These are phyloP conservation scores for Exophiala oligosperma DNA, from an alignment of 2,329 filamentous ascomycete species.

Conservation along the genomic window DNA sequence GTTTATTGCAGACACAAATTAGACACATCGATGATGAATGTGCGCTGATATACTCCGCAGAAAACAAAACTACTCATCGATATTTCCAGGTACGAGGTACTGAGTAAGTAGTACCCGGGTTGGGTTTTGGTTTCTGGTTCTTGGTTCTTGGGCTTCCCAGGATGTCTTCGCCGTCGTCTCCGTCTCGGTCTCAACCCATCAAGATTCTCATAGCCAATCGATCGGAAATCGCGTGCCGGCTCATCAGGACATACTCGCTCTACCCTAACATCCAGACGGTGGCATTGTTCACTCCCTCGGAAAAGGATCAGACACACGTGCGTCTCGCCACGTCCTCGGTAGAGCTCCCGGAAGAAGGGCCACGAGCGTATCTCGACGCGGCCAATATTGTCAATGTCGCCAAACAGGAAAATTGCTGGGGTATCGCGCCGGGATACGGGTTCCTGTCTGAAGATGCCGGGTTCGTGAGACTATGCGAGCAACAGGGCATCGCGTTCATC, in stretches of 20 bases:
- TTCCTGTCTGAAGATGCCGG: slow-evolving; percentile 97
- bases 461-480: slow-evolving; percentile 92
- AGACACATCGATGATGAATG: too few species aligned
- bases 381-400: slow-evolving; percentile 99
- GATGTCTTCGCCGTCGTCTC: slow-evolving; percentile 9
- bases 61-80: too few species aligned
- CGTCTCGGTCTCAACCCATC: slow-evolving; percentile 65
- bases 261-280: slow-evolving; percentile 83
- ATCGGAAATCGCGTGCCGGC: slow-evolving; percentile 90
- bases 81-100: too few species aligned
- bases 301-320: slow-evolving; percentile 96
- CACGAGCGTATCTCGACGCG: slow-evolving; percentile 91
- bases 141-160: slow-evolving; percentile 5
- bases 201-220: slow-evolving; percentile 98
- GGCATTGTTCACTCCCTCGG: slow-evolving; percentile 74
- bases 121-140: too few species aligned
- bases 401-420: slow-evolving; percentile 87
- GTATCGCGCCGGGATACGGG: slow-evolving; percentile 97
- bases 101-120: too few species aligned
- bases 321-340: slow-evolving; percentile 99
- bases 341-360: slow-evolving; percentile 93
- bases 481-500: slow-evolving; percentile 92
- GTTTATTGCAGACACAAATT: too few species aligned
- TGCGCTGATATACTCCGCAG: too few species aligned
- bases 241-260: slow-evolving; percentile 88